Evolutionary conservation across 768 basidiomycete species (phyloP), one percentile per base, ranked within the genome.

Genomic region (Lactifluus piperatus): DNA sequence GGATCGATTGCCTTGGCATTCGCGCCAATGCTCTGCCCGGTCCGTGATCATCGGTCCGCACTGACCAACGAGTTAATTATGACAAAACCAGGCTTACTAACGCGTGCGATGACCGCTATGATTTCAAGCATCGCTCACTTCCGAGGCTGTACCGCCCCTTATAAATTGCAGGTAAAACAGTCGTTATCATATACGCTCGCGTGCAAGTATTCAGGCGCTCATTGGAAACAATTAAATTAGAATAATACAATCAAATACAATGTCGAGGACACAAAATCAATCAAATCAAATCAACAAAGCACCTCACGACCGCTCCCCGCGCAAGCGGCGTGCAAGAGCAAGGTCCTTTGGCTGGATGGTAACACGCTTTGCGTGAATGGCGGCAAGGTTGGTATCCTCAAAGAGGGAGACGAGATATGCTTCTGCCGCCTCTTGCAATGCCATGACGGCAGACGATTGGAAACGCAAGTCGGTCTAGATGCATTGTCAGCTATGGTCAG

Each of bases 381-480:
- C 79, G 20, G 79, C 79, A 55, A 79, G 73, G 68, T 78, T 77
- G 65, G 77, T 77, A 61, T 77, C 77, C 58, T 78, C 76, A 64
- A 73, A 73, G 50, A 73, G 68, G 10, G 72, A 73, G 65, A 73
- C 72, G 51, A 73, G 71, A 62, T 73, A 73, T 6, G 72, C 76
- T 71, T 83, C 81, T 45, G 78, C 76, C 32, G 81, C 80, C 67
- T 82, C 81, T 71, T 83, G 81, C 50, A 82, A 74, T n/a, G 81
- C 81, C 71, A 79, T 77, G 56, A 83, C 79, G 52, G 80, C 81
- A 30, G 81, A 83, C 6, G 81, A 83, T 70, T 84, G 81, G 81
- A 83, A 83, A 67, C 82, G 80, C 48, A 84, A 71, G 66, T 78
- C 76, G 51, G 81, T 81, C 69, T 83, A 55, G 24, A 3, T 10